These are phyloP conservation scores for Bjerkandera adusta DNA, from an alignment of 1,284 basidiomycete species.

Conservation along the genomic window DNA sequence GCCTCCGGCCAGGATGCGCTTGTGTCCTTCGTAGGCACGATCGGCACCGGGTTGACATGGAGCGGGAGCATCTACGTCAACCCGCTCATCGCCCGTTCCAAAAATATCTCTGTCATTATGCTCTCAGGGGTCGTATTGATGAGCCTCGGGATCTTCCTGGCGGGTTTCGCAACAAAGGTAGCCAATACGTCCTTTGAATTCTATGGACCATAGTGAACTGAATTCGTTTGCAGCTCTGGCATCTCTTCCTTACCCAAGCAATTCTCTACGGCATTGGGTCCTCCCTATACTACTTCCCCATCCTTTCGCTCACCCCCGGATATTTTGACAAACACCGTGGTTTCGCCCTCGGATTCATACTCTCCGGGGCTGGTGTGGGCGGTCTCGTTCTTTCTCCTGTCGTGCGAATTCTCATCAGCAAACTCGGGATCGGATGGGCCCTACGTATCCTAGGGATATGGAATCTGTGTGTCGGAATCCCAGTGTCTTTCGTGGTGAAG, in stretches of 20 bases:
- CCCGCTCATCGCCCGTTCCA: constrained; percentile 35
- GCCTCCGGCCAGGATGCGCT: constrained; percentile 39
- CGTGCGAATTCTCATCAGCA: constrained; percentile 36
- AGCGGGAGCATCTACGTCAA: constrained; percentile 46
- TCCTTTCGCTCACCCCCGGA: constrained; percentile 40
- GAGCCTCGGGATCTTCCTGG: constrained; percentile 40
- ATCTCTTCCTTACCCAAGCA: constrained; percentile 42
- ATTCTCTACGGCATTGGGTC: constrained; percentile 43
- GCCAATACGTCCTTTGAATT: too few species aligned
- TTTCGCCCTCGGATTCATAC: constrained; percentile 43
- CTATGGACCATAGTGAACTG: too few species aligned
- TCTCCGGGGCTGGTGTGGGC: constrained; percentile 42
- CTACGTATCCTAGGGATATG: constrained; percentile 40
- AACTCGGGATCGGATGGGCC: constrained; percentile 35
- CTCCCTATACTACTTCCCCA: constrained; percentile 43
- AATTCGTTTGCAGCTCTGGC: constrained; percentile 43
- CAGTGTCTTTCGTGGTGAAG: constrained; percentile 34
- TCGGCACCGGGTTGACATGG: constrained; percentile 46
- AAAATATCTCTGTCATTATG: constrained; percentile 36
- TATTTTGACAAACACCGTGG: constrained; percentile 45
- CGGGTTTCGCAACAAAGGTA: constrained; percentile 39
- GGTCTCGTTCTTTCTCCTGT: constrained; percentile 44
- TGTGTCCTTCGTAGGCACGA: constrained; percentile 41
- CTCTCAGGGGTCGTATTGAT: constrained; percentile 37
- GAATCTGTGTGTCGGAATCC: constrained; percentile 39